Percentiles rank a stretch among this genome's conserved stretches.
Conservation (phyloP, 2,329 filamentous ascomycete genomes). For the Clathrospora elynae region DNA sequence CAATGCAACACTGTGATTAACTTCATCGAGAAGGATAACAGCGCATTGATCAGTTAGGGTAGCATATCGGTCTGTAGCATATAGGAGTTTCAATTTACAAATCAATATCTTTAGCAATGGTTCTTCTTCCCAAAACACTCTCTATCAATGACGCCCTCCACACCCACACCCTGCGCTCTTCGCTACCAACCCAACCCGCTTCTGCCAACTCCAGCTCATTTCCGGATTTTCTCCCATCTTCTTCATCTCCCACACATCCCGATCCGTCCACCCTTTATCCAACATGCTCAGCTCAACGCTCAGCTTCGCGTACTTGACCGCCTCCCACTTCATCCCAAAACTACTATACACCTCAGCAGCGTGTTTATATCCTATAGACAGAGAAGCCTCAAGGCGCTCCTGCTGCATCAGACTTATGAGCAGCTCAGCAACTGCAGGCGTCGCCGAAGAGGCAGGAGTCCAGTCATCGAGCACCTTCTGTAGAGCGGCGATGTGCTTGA, state of each 20-base stretch:
- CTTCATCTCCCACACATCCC: slow-evolving; percentile 35
- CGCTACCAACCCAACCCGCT: slow-evolving; percentile 33
- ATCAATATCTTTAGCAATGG: neutral
- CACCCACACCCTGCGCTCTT: slow-evolving; percentile 28
- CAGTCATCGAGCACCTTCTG: slow-evolving; percentile 38
- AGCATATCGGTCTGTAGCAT: neutral
- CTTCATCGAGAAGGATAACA: slow-evolving; percentile 7
- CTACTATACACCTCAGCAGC: slow-evolving; percentile 49
- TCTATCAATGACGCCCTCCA: slow-evolving; percentile 11
- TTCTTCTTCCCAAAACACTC: neutral
- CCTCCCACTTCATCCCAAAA: slow-evolving; percentile 38
- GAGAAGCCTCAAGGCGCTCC: slow-evolving; percentile 46
- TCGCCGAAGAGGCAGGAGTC: slow-evolving; percentile 28
- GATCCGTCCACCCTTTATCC: slow-evolving; percentile 40
- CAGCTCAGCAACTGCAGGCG: slow-evolving; percentile 42
- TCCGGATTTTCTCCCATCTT: slow-evolving; percentile 35
- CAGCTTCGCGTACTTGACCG: slow-evolving; percentile 39
- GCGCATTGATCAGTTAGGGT: neutral
- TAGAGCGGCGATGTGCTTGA: slow-evolving; percentile 43
- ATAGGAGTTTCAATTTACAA: slow-evolving; percentile 1
- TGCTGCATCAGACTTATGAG: slow-evolving; percentile 46
- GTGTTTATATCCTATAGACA: slow-evolving; percentile 47
- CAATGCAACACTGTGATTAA: slow-evolving; percentile 41
- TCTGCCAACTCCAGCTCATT: slow-evolving; percentile 44
- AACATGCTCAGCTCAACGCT: slow-evolving; percentile 33